Percentiles rank a stretch among this genome's conserved stretches.
phyloP scores from a whole-genome alignment of 2,329 filamentous ascomycete species.

The Alternaria hordeiaustralica region DNA sequence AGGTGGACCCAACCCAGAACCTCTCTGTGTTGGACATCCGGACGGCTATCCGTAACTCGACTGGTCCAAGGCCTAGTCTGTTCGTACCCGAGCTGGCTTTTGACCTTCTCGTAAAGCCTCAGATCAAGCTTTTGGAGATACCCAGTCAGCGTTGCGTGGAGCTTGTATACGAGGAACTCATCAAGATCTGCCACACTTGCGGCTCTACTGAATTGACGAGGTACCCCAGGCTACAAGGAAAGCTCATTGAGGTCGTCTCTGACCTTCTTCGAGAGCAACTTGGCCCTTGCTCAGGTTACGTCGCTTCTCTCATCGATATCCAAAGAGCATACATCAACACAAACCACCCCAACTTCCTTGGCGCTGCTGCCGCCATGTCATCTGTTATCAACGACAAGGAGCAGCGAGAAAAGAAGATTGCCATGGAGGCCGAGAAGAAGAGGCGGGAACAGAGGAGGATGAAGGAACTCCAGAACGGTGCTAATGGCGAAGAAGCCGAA shows the following conservation, averaged over 20 bases:
- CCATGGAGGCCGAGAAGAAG: conserved; percentile 81
- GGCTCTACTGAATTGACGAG: conserved; percentile 91
- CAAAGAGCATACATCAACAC: conserved; percentile 99
- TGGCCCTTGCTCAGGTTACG: conserved; percentile 86
- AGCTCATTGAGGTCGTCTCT: conserved; percentile 97
- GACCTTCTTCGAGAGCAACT: conserved; percentile 91
- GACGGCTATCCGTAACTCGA: conserved; percentile 97
- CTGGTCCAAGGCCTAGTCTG: conserved; percentile 89
- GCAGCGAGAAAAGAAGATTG: conserved; percentile 85
- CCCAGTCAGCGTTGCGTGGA: conserved; percentile 97
- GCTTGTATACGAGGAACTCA: conserved; percentile 96
- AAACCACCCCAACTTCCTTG: conserved; percentile 98
- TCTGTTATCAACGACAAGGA: conserved; percentile 95
- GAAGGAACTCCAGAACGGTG: conserved; percentile 74
- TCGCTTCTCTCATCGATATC: conserved; percentile 96
- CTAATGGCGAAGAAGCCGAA: conserved; percentile 66
- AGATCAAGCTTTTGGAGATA: conserved; percentile 95
- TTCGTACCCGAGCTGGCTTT: conserved; percentile 98
- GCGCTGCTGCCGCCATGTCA: conserved; percentile 95
- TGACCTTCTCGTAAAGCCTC: conserved; percentile 94
- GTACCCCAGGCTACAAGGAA: conserved; percentile 91
- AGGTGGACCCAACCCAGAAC: conserved; percentile 95
- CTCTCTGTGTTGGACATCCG: conserved; percentile 93
- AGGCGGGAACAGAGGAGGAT: conserved; percentile 81
- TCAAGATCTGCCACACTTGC: conserved; percentile 99